Conservation (phyloP, 1,284 basidiomycete species). For the Laetiporus sulphureus region DNA sequence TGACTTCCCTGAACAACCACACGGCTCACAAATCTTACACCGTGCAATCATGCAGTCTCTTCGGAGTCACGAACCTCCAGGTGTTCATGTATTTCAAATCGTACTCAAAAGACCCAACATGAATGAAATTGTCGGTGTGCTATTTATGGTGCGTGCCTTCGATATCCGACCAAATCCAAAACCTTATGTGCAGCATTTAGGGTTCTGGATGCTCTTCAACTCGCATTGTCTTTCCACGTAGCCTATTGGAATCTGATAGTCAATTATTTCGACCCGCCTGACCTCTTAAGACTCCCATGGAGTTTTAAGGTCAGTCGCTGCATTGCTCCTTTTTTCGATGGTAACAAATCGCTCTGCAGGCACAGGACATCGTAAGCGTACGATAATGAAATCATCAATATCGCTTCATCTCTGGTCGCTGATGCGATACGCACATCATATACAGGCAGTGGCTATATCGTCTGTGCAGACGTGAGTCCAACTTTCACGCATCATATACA, state of each 20-base stretch:
- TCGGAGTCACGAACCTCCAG: not conserved
- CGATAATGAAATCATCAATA: not conserved
- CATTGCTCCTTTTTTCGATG: too few species aligned
- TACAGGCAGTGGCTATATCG: not conserved
- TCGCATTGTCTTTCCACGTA: not conserved
- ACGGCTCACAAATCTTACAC: not conserved
- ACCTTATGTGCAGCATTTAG: not conserved
- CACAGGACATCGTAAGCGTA: too few species aligned
- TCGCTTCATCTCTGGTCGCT: not conserved
- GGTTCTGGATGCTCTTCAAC: not conserved
- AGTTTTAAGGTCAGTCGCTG: conserved; percentile 2
- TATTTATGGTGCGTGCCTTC: not conserved
- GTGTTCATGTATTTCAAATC: not conserved
- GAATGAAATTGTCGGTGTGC: not conserved
- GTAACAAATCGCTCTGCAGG: too few species aligned
- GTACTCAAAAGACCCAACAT: not conserved
- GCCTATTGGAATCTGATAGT: conserved; percentile 1
- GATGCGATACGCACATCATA: not conserved
- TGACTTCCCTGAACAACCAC: not conserved
- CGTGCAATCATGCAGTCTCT: not conserved
- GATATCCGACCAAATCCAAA: too few species aligned
- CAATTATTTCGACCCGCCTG: not conserved
- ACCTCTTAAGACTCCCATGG: not conserved
- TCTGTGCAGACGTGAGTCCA: not conserved
- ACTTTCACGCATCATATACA: not conserved